phyloP scores from a whole-genome alignment of 1,284 basidiomycete species.

The Sphagnurus paluster region DNA sequence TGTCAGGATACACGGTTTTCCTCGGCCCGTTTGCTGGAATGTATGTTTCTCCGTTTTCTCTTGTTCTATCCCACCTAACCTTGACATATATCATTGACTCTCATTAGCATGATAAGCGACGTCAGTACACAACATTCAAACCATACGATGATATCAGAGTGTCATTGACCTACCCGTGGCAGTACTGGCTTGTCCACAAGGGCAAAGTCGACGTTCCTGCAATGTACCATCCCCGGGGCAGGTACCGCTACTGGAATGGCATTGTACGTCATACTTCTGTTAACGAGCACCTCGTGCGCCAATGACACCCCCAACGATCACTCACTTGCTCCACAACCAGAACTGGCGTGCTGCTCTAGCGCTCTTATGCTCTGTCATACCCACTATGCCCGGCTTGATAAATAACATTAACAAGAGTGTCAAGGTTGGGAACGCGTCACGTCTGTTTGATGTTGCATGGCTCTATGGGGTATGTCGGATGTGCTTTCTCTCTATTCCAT shows the following conservation, averaged over 20 bases:
- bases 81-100: too few species aligned
- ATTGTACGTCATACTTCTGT: conserved; percentile 45
- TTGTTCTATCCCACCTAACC: too few species aligned
- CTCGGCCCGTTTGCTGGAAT: conserved; percentile 73
- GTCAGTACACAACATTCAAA: too few species aligned
- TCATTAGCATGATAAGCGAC: too few species aligned
- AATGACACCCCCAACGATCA: too few species aligned
- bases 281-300: too few species aligned
- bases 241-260: conserved; percentile 64
- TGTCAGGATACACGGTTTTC: conserved; percentile 74
- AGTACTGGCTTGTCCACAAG: conserved; percentile 47
- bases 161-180: too few species aligned
- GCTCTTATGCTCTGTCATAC: conserved; percentile 60
- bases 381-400: conserved; percentile 68
- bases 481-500: background rate
- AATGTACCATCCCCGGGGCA: conserved; percentile 68
- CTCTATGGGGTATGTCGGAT: conserved; percentile 58
- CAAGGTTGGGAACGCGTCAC: conserved; percentile 48
- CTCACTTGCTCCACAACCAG: conserved; percentile 32
- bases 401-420: conserved; percentile 63
- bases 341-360: conserved; percentile 74
- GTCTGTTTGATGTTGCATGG: conserved; percentile 70
- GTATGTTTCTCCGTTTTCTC: conserved; percentile 27
- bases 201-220: conserved; percentile 67
- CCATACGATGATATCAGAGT: too few species aligned